Base-by-base conservation (phyloP, 2,329 filamentous ascomycete species). In the Pleoardoris graminearum region DNA sequence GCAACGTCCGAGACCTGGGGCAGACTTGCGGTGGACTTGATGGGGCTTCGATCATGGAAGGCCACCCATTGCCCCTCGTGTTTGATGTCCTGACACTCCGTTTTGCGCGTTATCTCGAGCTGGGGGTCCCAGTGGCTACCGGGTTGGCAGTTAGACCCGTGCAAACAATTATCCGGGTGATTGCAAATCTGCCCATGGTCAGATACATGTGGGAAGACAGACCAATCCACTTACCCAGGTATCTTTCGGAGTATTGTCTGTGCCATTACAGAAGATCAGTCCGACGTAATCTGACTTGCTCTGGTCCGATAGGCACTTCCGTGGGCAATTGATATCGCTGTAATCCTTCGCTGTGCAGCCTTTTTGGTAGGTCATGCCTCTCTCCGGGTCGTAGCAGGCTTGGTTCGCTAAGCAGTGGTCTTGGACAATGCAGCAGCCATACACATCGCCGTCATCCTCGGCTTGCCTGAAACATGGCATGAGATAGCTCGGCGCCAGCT, bases 291-390 rank as follows among this genome's bases (percentile, higher is more conserved):
- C 45, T 4, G 52, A 54, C 21, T 53, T 58, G 10, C 35, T 48
- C n/a, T 35, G 36, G 35, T 57, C 51, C 3, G 60, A 51, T 2
- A 35, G 48, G 33, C 63, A 66, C 36, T 66, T 66, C 23, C 38
- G n/a, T 3, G 61, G 61, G 32, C 61, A 66, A 8, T 45, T 53
- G 12, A 4, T 12, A 30, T 63, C 53, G 16, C 43, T 36, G 33
- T 60, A 64, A 0, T 36, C 37, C 3, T 21, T 11, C 30, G 59
- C 53, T 7, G 63, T 66, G 39, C 61, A 63, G 2, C 61, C 61
- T 47, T 63, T 64, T 33, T 63, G 60, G 29, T 66, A 66, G 2
- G 58, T 63, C 21, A 57, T 42, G 3, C 50, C 50, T 6, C 48
- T 59, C 4, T 16, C 33, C 0, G 1, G 1, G 35, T 63, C 55